Evolutionary conservation across 2,329 filamentous ascomycete species (phyloP).

Genomic region (Clonostachys rhizophaga): DNA sequence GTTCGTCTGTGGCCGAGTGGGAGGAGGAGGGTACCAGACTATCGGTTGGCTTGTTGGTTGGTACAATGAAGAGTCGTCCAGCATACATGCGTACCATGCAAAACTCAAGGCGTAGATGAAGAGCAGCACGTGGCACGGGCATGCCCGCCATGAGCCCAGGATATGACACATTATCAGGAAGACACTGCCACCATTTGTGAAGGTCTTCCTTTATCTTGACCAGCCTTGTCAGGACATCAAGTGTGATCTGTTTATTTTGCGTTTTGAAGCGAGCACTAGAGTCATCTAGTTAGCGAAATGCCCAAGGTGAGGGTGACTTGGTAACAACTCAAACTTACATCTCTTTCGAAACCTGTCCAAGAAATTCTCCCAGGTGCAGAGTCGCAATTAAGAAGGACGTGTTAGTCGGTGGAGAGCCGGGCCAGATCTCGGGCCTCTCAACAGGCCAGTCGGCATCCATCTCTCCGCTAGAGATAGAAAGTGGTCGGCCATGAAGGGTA

Average conservation of each 20-base stretch:
- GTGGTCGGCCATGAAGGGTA: slow-evolving; percentile 49
- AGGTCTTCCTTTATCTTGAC: slow-evolving; percentile 28
- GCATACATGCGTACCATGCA: slow-evolving; percentile 48
- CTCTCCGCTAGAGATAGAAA: slow-evolving; percentile 45
- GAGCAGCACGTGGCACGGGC: slow-evolving; percentile 30
- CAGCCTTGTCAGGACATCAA: slow-evolving; percentile 15
- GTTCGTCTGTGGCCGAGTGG: neutral
- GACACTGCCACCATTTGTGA: slow-evolving; percentile 29
- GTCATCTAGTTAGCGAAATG: neutral
- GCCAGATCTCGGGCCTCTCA: slow-evolving; percentile 36
- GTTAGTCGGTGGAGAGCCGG: slow-evolving; percentile 30
- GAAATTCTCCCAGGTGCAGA: slow-evolving; percentile 25
- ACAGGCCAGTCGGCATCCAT: slow-evolving; percentile 48
- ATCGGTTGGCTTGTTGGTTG: neutral
- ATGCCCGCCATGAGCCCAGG: slow-evolving; percentile 1
- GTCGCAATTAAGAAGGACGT: slow-evolving; percentile 40
- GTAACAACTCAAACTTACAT: slow-evolving; percentile 15
- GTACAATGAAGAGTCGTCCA: slow-evolving; percentile 42
- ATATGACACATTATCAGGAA: slow-evolving; percentile 13
- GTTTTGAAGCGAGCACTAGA: slow-evolving; percentile 21
- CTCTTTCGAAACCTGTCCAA: slow-evolving; percentile 30
- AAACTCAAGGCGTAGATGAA: slow-evolving; percentile 47
- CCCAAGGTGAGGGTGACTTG: neutral
- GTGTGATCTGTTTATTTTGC: slow-evolving; percentile 1
- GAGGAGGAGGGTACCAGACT: neutral